phyloP scores from a whole-genome alignment of 345 rosid species.

The Linum usitatissimum region DNA sequence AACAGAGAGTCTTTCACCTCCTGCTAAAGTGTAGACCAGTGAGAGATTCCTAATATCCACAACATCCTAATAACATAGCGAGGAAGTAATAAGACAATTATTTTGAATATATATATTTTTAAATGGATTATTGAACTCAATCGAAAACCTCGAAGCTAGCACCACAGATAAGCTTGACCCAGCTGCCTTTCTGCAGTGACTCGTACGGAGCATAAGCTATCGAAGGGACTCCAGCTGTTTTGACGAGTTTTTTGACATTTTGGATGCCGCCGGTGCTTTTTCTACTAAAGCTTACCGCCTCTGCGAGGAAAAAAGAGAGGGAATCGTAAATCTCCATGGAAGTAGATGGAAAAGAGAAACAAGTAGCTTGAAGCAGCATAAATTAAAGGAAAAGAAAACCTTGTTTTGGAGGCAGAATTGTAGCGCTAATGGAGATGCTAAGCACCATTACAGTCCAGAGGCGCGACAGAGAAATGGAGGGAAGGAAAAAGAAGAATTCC shows the following conservation, averaged over 20 bases:
- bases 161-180: slow-evolving; percentile 65
- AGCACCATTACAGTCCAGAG: slow-evolving; percentile 27
- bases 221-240: slow-evolving; percentile 27
- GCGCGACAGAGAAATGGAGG: background rate
- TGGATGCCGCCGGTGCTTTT: slow-evolving; percentile 18
- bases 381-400: slow-evolving; percentile 15
- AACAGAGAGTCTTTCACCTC: slow-evolving; percentile 24
- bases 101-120: too few species aligned
- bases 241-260: slow-evolving; percentile 26
- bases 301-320: slow-evolving; percentile 11
- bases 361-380: background rate
- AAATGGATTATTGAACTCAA: background rate
- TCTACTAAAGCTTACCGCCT: slow-evolving; percentile 1
- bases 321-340: background rate
- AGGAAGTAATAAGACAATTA: background rate
- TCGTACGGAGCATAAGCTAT: slow-evolving; percentile 29
- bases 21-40: slow-evolving; percentile 52
- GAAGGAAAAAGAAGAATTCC: background rate
- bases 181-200: slow-evolving; percentile 43
- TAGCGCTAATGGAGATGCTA: slow-evolving; percentile 27
- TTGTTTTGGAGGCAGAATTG: slow-evolving; percentile 18
- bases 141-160: slow-evolving; percentile 56
- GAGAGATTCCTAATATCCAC: slow-evolving; percentile 54
- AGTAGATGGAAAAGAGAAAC: background rate
- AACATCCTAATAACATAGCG: slow-evolving; percentile 30